Evolutionary conservation across 495 filamentous ascomycete species (phyloP), one percentile per base, ranked within the genome.

Genomic region (Penicillium roqueforti): DNA sequence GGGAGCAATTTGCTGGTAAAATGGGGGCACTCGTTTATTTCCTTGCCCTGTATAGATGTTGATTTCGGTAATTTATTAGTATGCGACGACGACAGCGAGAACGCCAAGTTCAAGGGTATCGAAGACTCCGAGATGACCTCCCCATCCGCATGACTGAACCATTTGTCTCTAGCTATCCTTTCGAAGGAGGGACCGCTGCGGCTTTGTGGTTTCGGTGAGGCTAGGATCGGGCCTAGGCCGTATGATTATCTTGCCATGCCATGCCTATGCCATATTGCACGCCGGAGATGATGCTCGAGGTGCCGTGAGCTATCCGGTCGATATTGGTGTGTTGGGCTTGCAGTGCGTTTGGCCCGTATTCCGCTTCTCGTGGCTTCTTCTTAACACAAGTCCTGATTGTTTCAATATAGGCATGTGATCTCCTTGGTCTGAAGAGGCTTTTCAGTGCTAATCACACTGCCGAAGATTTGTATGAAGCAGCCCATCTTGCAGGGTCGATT

Each of bases 321-420:
- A 80, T 60, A 75, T 80, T 79, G 78, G 78, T 75, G 70, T 53
- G 66, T 73, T 31, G 77, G 73, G 6, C 68, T 75, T 36, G 68
- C 77, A 68, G 76, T 81, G 60, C 3, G 57, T 38, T 28, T 13
- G 7, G 6, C 8, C 32, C 3, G 16, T 16, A 8, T 16, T n/a
- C 6, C n/a, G 8, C 6, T 1, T 16, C 32, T 16, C 7, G 8
- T 36, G n/a, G 32, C 6, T 36, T 36, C 32, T 8, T 36, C 29
- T 4, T 32, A 3, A 16, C 32, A 36, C 6, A 16, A 16, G 0
- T 8, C 14, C 32, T 36, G 31, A 34, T 34, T 32, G 0, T 7
- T 34, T 36, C 6, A 36, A 57, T 47, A 22, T 43, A 78, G 77
- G 64, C 75, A 9, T 78, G 75, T 72, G 73, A 78, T 44, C 45